Conservation (phyloP, 1,284 basidiomycete genomes). For the Boletus holoroseus region DNA sequence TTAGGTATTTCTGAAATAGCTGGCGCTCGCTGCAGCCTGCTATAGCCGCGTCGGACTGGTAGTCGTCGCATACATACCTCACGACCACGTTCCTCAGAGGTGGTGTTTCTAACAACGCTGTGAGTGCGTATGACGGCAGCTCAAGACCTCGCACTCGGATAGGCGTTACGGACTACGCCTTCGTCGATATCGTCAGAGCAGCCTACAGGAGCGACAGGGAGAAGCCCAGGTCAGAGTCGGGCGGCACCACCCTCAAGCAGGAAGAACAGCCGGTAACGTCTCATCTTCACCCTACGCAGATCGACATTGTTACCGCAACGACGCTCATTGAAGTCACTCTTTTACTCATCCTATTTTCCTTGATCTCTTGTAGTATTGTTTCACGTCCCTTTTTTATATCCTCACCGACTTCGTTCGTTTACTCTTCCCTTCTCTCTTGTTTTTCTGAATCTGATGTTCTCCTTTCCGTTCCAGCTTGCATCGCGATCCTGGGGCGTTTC, state of each 20-base stretch:
- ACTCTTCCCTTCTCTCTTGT: not conserved
- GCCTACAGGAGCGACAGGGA: too few species aligned
- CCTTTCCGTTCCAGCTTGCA: not conserved
- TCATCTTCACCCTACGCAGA: not conserved
- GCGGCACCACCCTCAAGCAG: constrained; percentile 31
- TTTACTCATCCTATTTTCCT: constrained; percentile 4
- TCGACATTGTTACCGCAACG: not conserved
- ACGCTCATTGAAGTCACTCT: constrained; percentile 4
- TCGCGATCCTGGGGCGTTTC: not conserved
- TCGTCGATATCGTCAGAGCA: too few species aligned
- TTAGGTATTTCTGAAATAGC: too few species aligned
- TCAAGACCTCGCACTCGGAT: too few species aligned
- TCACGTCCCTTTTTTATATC: constrained; percentile 2
- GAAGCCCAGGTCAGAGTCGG: constrained; percentile 3
- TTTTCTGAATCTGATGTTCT: not conserved
- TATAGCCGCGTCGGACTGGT: too few species aligned
- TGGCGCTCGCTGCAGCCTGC: too few species aligned
- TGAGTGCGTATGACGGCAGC: too few species aligned
- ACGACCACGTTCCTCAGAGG: too few species aligned
- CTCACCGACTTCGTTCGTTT: constrained; percentile 1
- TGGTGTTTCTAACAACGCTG: too few species aligned
- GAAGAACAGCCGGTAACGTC: constrained; percentile 26
- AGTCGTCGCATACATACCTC: too few species aligned
- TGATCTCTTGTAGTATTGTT: constrained; percentile 9
- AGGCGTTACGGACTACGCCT: too few species aligned